Base-by-base conservation (phyloP, 345 rosid genomes). In the Nephelium lappaceum region DNA sequence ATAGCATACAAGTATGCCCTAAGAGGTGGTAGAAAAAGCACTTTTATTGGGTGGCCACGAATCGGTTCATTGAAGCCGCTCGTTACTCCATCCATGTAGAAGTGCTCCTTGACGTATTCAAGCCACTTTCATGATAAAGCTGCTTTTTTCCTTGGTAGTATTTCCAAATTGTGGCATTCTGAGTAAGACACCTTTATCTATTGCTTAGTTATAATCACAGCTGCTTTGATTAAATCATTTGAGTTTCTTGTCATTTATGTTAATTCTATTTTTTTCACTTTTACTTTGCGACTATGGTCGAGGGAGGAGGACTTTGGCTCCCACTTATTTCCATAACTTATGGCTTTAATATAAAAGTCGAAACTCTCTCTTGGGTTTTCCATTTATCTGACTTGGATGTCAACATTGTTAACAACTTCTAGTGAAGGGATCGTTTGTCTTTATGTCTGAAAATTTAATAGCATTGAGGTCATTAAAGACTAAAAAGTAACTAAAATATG, bases 81-180 rank as follows among this genome's bases (percentile, higher is more conserved):
- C 3, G 18, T 11, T 25, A 25, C 67, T 64, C 6, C 8, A 1
- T 65, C 31, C 69, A 16, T 66, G 69, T 36, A 0, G 5, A 38
- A 66, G 47, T 66, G 69, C 69, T 66, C 38, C 5, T 38, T 66
- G 69, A 38, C 69, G 69, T 66, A 19, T 31, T 31, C 8, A 66
- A 36, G 23, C 69, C 69, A 66, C 69, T 38, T 66, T 66, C 43
- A 66, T 31, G 3, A 16, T 27, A 5, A 11, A 65, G 19, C 67
- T 15, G 58, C 21, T 53, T 51, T 51, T 16, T 16, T 51, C 0
- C 5, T 49, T 49, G 36, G 4, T 49, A 53, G 58, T 53, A 53
- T 53, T 53, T 53, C n/a, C 21, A 16, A 53, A 53, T 16, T 19
- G 58, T 53, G 58, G 58, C 58, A 53, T 53, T 53, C n/a, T 53